phyloP scores from a whole-genome alignment of 2,329 filamentous ascomycete species.

The Penicillium rolfsii region DNA sequence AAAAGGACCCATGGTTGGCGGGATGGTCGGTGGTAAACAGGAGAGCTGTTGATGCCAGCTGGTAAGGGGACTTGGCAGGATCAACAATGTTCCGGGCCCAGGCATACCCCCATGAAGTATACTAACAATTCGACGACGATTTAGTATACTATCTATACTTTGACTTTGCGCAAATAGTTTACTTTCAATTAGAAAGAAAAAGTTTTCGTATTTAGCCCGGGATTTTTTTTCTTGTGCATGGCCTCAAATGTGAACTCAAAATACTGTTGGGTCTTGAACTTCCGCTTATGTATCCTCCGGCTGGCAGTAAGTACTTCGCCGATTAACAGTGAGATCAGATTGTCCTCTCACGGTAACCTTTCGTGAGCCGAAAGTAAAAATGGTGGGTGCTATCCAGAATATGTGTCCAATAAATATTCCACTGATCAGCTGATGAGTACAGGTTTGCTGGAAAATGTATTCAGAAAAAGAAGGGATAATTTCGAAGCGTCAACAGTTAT shows the following conservation, averaged over 20 bases:
- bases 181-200: too few species aligned
- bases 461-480: constrained; percentile 8
- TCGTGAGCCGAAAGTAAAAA: too few species aligned
- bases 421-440: too few species aligned
- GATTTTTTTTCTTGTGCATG: neutral
- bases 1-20: constrained; percentile 37
- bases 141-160: neutral
- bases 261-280: neutral
- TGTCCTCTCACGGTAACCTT: too few species aligned
- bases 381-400: too few species aligned
- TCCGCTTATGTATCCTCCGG: too few species aligned
- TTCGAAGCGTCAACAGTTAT: constrained; percentile 18
- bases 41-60: constrained; percentile 42
- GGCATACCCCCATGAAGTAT: neutral
- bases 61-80: constrained; percentile 34
- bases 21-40: constrained; percentile 33
- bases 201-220: too few species aligned
- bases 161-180: neutral
- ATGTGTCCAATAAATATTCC: too few species aligned
- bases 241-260: neutral
- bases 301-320: too few species aligned
- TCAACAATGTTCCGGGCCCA: constrained; percentile 37
- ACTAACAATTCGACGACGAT: neutral
- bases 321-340: too few species aligned
- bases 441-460: neutral